Evolutionary conservation across 768 basidiomycete genomes (phyloP).

Genomic region (Leccinellum albellum): DNA sequence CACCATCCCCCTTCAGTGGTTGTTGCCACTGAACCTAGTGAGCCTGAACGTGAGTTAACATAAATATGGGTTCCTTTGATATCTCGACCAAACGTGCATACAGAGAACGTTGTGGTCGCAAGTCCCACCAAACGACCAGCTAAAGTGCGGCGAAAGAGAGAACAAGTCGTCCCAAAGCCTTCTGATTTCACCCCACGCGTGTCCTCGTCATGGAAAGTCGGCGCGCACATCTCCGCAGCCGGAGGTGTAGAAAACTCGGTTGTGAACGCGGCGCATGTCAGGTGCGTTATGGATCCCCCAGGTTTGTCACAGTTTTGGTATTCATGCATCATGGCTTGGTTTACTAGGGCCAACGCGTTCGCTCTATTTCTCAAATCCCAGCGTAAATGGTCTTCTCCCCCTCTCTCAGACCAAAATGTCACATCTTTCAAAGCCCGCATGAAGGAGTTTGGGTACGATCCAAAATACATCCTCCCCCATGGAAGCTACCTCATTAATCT

Average conservation of each 20-base stretch:
- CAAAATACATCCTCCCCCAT: constrained; percentile 69
- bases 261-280: constrained; percentile 63
- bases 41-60: constrained; percentile 9
- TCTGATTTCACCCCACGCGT: constrained; percentile 31
- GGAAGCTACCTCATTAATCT: constrained; percentile 85
- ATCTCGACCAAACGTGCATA: background rate
- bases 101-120: background rate
- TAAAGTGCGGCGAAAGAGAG: constrained; percentile 10
- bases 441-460: constrained; percentile 56
- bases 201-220: constrained; percentile 59
- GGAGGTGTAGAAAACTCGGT: constrained; percentile 78
- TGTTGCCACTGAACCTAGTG: background rate
- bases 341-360: constrained; percentile 69
- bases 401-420: constrained; percentile 51
- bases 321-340: background rate
- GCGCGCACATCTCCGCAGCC: constrained; percentile 79
- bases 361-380: constrained; percentile 85
- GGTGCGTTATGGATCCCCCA: constrained; percentile 38
- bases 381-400: constrained; percentile 70
- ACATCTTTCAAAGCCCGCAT: constrained; percentile 57
- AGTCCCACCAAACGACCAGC: constrained; percentile 1
- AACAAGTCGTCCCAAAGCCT: constrained; percentile 10
- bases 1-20: background rate
- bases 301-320: background rate
- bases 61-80: background rate